Evolutionary conservation across 2,329 filamentous ascomycete genomes (phyloP), one percentile per base, ranked within the genome.

Genomic region (Fusarium sp.): DNA sequence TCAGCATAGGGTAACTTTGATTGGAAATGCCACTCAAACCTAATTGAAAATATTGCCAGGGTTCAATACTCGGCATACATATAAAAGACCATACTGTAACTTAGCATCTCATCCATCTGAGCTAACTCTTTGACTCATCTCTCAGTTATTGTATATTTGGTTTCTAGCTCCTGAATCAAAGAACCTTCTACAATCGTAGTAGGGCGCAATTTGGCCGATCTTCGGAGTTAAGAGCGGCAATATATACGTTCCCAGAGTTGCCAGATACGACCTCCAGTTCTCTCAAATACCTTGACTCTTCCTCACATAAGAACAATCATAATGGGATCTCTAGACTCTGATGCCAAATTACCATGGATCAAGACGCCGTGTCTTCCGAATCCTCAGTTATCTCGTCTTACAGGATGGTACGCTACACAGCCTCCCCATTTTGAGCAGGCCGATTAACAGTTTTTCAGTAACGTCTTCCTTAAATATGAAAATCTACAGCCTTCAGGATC

Each of bases 391-490:
- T 93, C 91, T 45, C 86, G 88, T 68, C 85, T 86, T 68, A 90
- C 91, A 71, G 92, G 92, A 79, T 94, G 92, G 90, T 92, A 81
- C 76, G 85, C 40, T 42, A 16, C 18, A 78, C 13, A 21, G 58
- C 42, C 49, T 28, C 41, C 32, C 7, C 13, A 14, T 21, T 9
- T 20, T n/a, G 10, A 34, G 25, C 46, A 59, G 73, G 73, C 41
- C 48, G 28, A 32, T 47, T 54, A 43, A 66, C 61, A 56, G 18
- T 62, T 61, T 25, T 41, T 21, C 13, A 65, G 92, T 83, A 90
- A 92, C 82, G 88, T 97, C 79, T 93, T 92, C 79, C 89, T 97
- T 75, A 97, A 97, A 80, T 88, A 96, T 67, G 93, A 97, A 74
- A 93, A 92, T 77, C 87, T 94, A 57, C 93, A 97, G 76, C 93